Base-by-base conservation (phyloP, 352 stramenopile genomes). In the Saprolegnia diclina region DNA sequence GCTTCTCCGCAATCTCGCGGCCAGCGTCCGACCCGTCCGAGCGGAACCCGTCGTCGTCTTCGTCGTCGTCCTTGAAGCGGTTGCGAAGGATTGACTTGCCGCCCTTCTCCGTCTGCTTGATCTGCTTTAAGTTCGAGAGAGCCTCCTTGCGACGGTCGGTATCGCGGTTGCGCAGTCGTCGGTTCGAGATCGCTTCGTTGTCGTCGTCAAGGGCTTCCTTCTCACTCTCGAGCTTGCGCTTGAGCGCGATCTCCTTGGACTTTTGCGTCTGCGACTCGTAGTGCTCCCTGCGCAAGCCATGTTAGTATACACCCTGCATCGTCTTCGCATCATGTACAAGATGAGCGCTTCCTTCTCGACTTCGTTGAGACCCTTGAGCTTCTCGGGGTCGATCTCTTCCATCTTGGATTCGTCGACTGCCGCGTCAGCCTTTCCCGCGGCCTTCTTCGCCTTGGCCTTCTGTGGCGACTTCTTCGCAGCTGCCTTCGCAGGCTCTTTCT, bases 261-360 rank as follows among this genome's bases (percentile, higher is more conserved):
- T 86, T 85, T 56, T 91, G 80, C 64, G 91, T 83, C 19, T 91
- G 79, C 11, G 84, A 84, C 72, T 94, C 86, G 61, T 94, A 94
- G 53, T 90, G 91, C 71, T 94, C 86, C 50, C 78, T 85, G 42
- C 40, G 9, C 32, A 10, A 67, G 18, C 5, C 37, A 68, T 40
- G 50, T 32, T n/a, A 64, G 32, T 21, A 21, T 18, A 29, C n/a
- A n/a, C 26, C 13, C 32, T 18, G 1, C 18, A 45, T 64, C 55
- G 5, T 50, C 24, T 22, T 38, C 29, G 5, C 40, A 4, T 35
- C 13, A 84, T 76, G 57, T 74, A 85, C 77, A 94, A 72, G 48
- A 94, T 74, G 0, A 84, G 81, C 75, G 92, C 85, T 73, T 94
- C 86, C 71, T 94, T 94, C 73, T 94, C 86, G 19, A 94, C 84